Percentiles rank a stretch among this genome's conserved stretches.
These are phyloP conservation scores for Grosmannia clavigera DNA, from an alignment of 2,329 filamentous ascomycete genomes.

Conservation along the genomic window DNA sequence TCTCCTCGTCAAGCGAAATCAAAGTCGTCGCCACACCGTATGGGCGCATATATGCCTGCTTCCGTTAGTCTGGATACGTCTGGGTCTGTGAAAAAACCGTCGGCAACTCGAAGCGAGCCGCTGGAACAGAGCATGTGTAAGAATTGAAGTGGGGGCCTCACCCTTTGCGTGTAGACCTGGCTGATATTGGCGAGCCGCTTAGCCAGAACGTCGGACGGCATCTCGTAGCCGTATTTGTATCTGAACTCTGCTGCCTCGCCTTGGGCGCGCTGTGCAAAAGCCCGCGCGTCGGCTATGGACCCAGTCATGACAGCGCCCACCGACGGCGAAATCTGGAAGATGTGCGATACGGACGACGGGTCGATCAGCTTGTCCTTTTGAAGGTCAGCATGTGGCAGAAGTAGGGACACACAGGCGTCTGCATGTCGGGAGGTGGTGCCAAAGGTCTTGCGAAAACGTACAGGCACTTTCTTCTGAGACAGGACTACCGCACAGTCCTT, in stretches of 20 bases:
- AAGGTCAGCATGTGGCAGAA: background rate
- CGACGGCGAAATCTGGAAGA: conserved; percentile 92
- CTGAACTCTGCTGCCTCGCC: conserved; percentile 94
- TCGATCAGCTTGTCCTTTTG: conserved; percentile 95
- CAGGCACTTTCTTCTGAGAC: conserved; percentile 98
- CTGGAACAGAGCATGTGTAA: background rate
- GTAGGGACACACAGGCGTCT: background rate
- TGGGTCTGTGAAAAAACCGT: too few relatives aligned
- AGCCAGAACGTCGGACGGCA: conserved; percentile 93
- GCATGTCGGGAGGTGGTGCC: background rate
- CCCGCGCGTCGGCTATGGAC: conserved; percentile 92
- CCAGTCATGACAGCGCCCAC: conserved; percentile 98
- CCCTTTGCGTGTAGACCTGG: conserved; percentile 96
- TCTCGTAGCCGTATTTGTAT: conserved; percentile 99
- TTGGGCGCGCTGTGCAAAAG: conserved; percentile 83
- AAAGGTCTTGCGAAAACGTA: conserved; percentile 34
- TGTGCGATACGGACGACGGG: conserved; percentile 88
- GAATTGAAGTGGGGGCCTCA: conserved; percentile 26
- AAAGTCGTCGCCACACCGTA: conserved; percentile 91
- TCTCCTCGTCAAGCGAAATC: conserved; percentile 86
- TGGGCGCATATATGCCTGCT: conserved; percentile 85
- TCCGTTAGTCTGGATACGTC: background rate
- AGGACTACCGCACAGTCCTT: conserved; percentile 96
- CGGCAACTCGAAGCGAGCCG: conserved; percentile 17
- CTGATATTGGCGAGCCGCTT: conserved; percentile 98